Base-by-base conservation (phyloP, 352 stramenopile genomes). In the Pythium aristosporum region DNA sequence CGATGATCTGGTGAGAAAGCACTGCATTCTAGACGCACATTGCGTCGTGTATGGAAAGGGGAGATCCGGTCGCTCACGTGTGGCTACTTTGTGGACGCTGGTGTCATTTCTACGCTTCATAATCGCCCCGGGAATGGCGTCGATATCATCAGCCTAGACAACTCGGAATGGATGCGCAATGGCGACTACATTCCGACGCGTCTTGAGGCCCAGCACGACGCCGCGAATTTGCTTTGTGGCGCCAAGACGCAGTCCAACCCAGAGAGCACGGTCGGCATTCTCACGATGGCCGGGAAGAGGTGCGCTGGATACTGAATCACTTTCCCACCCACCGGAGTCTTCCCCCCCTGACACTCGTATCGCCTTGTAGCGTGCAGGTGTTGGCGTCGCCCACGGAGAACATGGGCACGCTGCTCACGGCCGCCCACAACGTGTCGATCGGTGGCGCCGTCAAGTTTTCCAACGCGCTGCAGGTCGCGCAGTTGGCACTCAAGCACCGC, bases 81-180 rank as follows among this genome's bases (percentile, higher is more conserved):
- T 46, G 51, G 58, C 58, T 50, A 32, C 30, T 65, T 65, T 52
- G 10, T 44, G 12, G 51, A 15, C 25, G 16, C 18, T 55, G 11
- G 20, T 20, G 39, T 52, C 13, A 36, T 16, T 6, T 52, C 5
- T 3, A 25, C 47, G 46, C 42, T n/a, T 25, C 20, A 34, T 20
- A 53, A 47, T 59, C 43, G 30, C 25, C 20, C 53, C 13, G 23
- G 47, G 48, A 69, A 69, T 46, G 28, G 50, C 28, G 30, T 49
- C 39, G 49, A 64, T 39, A 20, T 2, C 15, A 30, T 30, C 57
- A 94, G 85, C 62, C 66, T 99, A 69, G 97, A 99, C 78, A 99
- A 97, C 74, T 98, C 94, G 65, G 95, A 99, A 76, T 98, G 89
- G 85, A 99, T 99, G 96, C 91, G 98, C 46, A 99, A 99, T 79